These are phyloP conservation scores for Sclerotinia trifoliorum DNA, from an alignment of 2,329 filamentous ascomycete genomes.

Conservation along the genomic window DNA sequence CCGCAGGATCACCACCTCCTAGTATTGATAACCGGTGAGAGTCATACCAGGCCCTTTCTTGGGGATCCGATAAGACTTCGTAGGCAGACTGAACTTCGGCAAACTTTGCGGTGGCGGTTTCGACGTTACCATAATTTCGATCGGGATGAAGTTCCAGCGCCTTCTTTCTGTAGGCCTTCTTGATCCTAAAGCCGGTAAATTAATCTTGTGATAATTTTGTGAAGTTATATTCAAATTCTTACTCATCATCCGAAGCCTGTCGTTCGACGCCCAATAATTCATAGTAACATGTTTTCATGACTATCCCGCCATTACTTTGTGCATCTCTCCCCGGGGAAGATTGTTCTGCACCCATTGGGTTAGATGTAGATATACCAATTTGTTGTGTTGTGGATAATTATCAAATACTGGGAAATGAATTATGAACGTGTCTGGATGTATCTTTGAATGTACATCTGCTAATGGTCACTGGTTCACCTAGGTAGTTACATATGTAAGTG, in stretches of 20 bases:
- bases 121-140: constrained; percentile 83
- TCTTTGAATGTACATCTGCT: too few relatives aligned
- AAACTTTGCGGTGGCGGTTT: constrained; percentile 79
- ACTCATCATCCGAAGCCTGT: constrained; percentile 79
- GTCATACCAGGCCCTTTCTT: constrained; percentile 97
- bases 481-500: too few relatives aligned
- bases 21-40: constrained; percentile 86
- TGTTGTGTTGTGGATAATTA: not conserved
- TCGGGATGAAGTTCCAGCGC: constrained; percentile 94
- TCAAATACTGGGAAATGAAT: not conserved
- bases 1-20: constrained; percentile 43
- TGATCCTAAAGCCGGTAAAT: constrained; percentile 59
- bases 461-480: too few relatives aligned
- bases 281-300: constrained; percentile 74
- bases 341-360: constrained; percentile 34
- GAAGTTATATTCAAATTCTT: constrained; percentile 31
- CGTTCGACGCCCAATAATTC: constrained; percentile 74
- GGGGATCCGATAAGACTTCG: constrained; percentile 91
- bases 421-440: too few relatives aligned
- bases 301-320: constrained; percentile 20
- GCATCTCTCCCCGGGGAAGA: constrained; percentile 27
- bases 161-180: constrained; percentile 87
- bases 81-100: constrained; percentile 92
- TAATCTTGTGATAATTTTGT: constrained; percentile 14
- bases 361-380: not conserved